Percentiles rank a stretch among this genome's conserved stretches.
phyloP scores from a whole-genome alignment of 148 eudicot genomes.

The Rhododendron henanense region DNA sequence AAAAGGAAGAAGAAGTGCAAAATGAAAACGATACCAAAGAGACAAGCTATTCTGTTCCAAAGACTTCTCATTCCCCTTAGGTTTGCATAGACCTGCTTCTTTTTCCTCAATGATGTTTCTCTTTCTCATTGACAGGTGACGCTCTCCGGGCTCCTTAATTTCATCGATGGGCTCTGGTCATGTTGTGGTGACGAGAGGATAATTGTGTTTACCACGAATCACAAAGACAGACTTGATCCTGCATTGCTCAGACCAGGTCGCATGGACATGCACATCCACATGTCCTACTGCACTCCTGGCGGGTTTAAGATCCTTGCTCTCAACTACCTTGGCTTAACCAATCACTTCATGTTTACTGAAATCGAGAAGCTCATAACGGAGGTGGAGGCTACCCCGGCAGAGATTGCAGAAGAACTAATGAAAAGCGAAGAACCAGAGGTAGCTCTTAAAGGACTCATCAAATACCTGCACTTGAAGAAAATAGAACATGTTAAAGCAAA shows the following conservation, averaged over 20 bases:
- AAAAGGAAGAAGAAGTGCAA: not conserved
- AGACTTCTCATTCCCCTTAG: not conserved
- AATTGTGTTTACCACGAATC: conserved; percentile 17
- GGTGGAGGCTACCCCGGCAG: conserved; percentile 17
- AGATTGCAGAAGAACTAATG: conserved; percentile 25
- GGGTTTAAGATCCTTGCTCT: conserved; percentile 19
- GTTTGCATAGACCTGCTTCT: not conserved
- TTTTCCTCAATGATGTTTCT: not conserved
- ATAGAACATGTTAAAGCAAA: not conserved
- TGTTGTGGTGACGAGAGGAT: conserved; percentile 27
- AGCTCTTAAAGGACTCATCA: conserved; percentile 18
- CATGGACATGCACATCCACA: conserved; percentile 28
- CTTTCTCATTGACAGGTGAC: conserved; percentile 6
- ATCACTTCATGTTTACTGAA: conserved; percentile 12
- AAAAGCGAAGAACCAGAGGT: conserved; percentile 18
- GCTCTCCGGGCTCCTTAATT: conserved; percentile 11
- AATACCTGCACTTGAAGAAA: conserved; percentile 8
- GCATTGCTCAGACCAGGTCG: conserved; percentile 26
- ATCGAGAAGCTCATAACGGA: conserved; percentile 13
- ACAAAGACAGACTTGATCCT: conserved; percentile 22
- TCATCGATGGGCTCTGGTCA: conserved; percentile 20
- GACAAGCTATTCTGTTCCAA: not conserved
- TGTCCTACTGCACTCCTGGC: conserved; percentile 18
- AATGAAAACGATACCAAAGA: not conserved
- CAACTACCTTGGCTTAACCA: conserved; percentile 18